Evolutionary conservation across 2,329 filamentous ascomycete species (phyloP), one percentile per base, ranked within the genome.

Genomic region (Sphaerulina vaccinii): DNA sequence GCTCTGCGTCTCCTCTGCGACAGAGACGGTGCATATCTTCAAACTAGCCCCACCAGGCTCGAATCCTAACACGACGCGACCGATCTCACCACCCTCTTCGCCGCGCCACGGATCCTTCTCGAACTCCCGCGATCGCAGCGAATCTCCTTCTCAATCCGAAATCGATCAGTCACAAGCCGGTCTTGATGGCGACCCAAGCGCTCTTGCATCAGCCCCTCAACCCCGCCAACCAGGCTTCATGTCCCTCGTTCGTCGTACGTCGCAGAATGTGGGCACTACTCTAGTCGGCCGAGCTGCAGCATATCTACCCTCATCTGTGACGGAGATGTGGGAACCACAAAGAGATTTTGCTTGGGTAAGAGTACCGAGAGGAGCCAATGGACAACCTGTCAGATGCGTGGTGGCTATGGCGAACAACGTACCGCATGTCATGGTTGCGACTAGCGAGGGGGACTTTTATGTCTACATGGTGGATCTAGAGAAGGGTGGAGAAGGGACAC

Each of bases 291-390:
- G 90, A 6, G 86, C 96, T 24, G 91, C 91, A 3, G 90, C 89
- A 0, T 99, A 99, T 68, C 77, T 99, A 1, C 93, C 93, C 0
- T 88, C 88, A 65, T 92, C 91, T 1, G 90, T 99, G 3, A 92
- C 92, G 1, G 92, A 97, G 71, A 96, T 97, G 80, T 97, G 91
- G 91, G 93, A 99, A 65, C 93, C 93, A 0, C 77, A 87, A 54
- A 83, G 93, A 49, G 93, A 99, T 71, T 99, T 99, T 73, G 93
- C 93, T 1, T 97, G 89, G 79, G 91, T 97, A 66, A 95, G 93
- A 69, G 82, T 99, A 41, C 92, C 92, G 11, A 89, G 87, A 65
- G 76, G 68, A 51, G 70, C 33, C 63, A 74, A 63, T 29, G 71
- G 68, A 15, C 62, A 65, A 24, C 85, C 88, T 0, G 71, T 95